Conservation (phyloP, 2,329 filamentous ascomycete genomes). For the Ambrosiella xylebori region DNA sequence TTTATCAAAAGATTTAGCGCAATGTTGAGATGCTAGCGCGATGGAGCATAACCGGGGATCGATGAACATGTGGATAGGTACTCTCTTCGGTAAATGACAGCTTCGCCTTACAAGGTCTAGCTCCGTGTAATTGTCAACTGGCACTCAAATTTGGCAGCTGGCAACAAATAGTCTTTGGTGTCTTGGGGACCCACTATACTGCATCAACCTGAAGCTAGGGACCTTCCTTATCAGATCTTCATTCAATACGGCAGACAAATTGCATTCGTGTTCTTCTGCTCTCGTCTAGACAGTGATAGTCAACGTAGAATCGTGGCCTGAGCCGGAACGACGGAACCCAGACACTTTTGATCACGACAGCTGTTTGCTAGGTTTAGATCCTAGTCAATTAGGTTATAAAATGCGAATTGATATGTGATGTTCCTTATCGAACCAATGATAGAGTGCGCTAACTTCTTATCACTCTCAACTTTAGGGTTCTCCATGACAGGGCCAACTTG, state of each 20-base stretch:
- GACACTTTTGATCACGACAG: no score
- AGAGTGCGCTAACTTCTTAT: not conserved
- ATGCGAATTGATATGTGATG: not conserved
- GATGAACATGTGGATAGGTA: not conserved
- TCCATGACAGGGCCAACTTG: not conserved
- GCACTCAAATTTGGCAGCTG: not conserved
- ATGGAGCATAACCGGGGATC: not conserved
- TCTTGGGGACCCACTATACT: not conserved
- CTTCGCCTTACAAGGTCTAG: constrained; percentile 2
- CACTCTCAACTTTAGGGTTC: constrained; percentile 1
- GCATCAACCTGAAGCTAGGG: not conserved
- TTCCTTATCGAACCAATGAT: constrained; percentile 10
- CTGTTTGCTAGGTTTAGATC: not conserved
- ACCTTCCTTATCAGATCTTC: constrained; percentile 1
- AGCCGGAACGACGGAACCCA: no score
- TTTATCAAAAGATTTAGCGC: not conserved
- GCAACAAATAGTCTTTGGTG: not conserved
- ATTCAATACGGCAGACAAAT: not conserved
- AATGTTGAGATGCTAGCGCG: not conserved
- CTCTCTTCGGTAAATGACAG: constrained; percentile 6
- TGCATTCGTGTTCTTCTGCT: constrained; percentile 2
- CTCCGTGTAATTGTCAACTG: not conserved
- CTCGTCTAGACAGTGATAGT: no score
- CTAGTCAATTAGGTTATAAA: not conserved
- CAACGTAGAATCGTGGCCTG: no score